These are phyloP conservation scores for Backusella morwellensis DNA, from an alignment of 192 early-diverging fungal species.

Conservation along the genomic window DNA sequence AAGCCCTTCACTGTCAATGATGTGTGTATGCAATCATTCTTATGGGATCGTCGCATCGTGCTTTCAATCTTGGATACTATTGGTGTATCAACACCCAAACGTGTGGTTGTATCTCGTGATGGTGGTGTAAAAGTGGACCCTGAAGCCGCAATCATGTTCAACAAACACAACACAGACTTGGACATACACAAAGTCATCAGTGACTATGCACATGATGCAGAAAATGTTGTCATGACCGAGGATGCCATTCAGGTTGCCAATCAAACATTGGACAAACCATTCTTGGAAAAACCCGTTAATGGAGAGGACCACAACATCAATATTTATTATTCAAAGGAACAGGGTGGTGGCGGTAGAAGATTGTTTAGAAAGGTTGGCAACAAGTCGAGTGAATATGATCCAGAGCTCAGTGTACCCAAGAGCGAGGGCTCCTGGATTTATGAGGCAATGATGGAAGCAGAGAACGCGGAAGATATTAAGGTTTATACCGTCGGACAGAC, in stretches of 20 bases:
- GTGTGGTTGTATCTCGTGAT: constrained; percentile 71
- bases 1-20: constrained; percentile 92
- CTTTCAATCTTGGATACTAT: constrained; percentile 75
- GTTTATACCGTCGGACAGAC: constrained; percentile 90
- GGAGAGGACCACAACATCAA: constrained; percentile 97
- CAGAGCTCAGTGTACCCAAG: constrained; percentile 64
- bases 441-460: constrained; percentile 91
- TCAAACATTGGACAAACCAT: constrained; percentile 81
- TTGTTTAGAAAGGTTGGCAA: constrained; percentile 91
- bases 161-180: constrained; percentile 45
- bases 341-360: constrained; percentile 79
- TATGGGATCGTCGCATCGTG: constrained; percentile 89
- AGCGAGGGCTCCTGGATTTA: constrained; percentile 85
- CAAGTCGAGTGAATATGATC: constrained; percentile 91
- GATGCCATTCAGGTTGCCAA: constrained; percentile 73
- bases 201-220: constrained; percentile 11
- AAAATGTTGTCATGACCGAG: constrained; percentile 28
- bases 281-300: constrained; percentile 95
- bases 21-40: constrained; percentile 80
- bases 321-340: constrained; percentile 83
- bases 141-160: constrained; percentile 53
- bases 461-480: constrained; percentile 97
- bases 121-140: constrained; percentile 58
- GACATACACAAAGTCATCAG: constrained; percentile 38
- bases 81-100: constrained; percentile 80